Percentiles rank a stretch among this genome's conserved stretches.
phyloP scores from a whole-genome alignment of 352 stramenopile genomes.

The Globisporangium nunn region DNA sequence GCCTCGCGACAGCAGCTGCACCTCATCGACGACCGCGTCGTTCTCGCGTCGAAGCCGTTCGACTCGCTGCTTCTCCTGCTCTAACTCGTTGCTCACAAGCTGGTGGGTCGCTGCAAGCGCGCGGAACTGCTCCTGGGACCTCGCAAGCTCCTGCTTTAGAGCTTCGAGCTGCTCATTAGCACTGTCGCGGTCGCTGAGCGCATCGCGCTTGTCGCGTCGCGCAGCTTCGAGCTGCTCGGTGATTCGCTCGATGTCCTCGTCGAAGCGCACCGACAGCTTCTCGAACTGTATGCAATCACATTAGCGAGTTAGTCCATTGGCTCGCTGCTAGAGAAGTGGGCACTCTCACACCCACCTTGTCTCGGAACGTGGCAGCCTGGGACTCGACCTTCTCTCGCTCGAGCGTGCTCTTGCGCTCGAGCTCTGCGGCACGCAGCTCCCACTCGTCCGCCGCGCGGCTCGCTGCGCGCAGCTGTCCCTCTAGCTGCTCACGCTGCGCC shows the following conservation, averaged over 20 bases:
- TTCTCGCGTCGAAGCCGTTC: background rate
- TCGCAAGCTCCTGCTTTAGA: background rate
- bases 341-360: constrained; percentile 8
- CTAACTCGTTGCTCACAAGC: constrained; percentile 5
- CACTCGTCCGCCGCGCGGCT: constrained; percentile 23
- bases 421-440: constrained; percentile 19
- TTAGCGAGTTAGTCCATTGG: background rate
- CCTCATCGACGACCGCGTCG: constrained; percentile 5
- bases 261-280: constrained; percentile 7
- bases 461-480: constrained; percentile 24
- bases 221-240: constrained; percentile 9
- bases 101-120: background rate
- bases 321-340: no score
- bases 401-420: constrained; percentile 11
- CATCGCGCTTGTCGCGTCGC: constrained; percentile 6
- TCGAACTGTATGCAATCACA: constrained; percentile 6
- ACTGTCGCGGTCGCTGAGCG: background rate
- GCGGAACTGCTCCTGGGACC: background rate
- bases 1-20: constrained; percentile 4
- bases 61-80: constrained; percentile 9
- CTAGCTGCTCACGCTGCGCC: constrained; percentile 29
- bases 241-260: constrained; percentile 13
- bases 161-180: background rate
- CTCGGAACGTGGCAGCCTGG: constrained; percentile 13
- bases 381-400: constrained; percentile 23